Base-by-base conservation (phyloP, 768 basidiomycete genomes). In the Gloeostereum incarnatum region DNA sequence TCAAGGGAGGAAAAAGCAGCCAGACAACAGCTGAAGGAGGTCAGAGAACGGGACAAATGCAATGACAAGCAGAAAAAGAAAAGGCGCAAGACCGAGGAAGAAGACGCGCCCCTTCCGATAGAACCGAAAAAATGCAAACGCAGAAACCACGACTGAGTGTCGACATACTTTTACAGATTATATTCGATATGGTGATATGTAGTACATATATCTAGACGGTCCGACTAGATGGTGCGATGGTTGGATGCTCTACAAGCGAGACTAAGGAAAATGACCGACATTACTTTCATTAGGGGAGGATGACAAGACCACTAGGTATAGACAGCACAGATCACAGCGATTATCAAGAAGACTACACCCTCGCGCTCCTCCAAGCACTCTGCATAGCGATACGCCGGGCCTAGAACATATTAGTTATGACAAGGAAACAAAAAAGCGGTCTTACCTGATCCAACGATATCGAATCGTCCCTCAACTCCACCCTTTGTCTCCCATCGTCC, bases 391-490 rank as follows among this genome's bases (percentile, higher is more conserved):
- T 91, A 32, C 87, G 78, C 45, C 78, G 73, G 4, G 87, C 87
- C 83, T 88, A 26, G 40, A 25, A 38, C 24, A 43, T 33, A 9
- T 43, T 21, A 43, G 16, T 30, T 38, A 27, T 8, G 36, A 11
- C 17, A 33, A 23, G 40, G 19, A 8, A 29, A 34, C 7, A 8
- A 24, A 18, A 14, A 33, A 41, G 24, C 31, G 14, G 22, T 57
- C 69, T 19, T 48, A 90, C 91, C 74, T 97, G 94, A 47, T 98
- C 94, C 42, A 96, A 67, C 9, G 87, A 82, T 56, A 99, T 97
- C 21, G 81, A 78, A 49, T 81, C 86, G 52, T 90, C 86, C 47
- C 70, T 65, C 45, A 94, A 62, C 50, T 84, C 81, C 17, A 96
- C 75, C 45, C 65, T 75, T 56, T 91, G 85, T 49, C 68, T 68